A percentile compares a stretch with the other conserved stretches of the same genome.
Conservation (phyloP, 345 rosid species). For the Anacardium occidentale region DNA sequence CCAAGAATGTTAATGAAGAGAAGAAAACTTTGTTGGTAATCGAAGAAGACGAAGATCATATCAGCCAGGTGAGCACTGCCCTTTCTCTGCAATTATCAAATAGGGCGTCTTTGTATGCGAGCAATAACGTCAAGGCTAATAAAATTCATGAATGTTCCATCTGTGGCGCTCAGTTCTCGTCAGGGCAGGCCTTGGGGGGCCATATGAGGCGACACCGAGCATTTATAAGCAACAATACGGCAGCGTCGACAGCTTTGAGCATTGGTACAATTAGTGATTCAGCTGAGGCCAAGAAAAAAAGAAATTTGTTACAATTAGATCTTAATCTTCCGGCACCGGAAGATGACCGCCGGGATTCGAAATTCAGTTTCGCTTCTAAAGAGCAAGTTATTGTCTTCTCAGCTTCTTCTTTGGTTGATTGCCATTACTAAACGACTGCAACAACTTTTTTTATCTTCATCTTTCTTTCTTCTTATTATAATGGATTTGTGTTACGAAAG, state of each 20-base stretch:
- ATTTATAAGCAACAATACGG: not conserved
- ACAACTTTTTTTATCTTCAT: not conserved
- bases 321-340: conserved; percentile 76
- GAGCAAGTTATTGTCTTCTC: conserved; percentile 60
- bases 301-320: conserved; percentile 42
- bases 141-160: conserved; percentile 82
- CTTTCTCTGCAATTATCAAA: conserved; percentile 53
- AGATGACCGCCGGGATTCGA: conserved; percentile 29
- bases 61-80: conserved; percentile 30
- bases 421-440: conserved; percentile 42
- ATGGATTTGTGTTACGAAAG: not conserved
- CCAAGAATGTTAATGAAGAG: conserved; percentile 28
- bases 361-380: conserved; percentile 31
- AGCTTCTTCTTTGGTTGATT: conserved; percentile 58
- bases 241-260: conserved; percentile 16
- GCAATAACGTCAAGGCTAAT: conserved; percentile 18
- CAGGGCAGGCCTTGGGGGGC: conserved; percentile 96
- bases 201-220: conserved; percentile 92
- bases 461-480: not conserved
- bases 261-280: conserved; percentile 22
- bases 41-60: conserved; percentile 12
- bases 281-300: conserved; percentile 44
- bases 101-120: conserved; percentile 11
- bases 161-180: conserved; percentile 76
- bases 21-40: conserved; percentile 19